Base-by-base conservation (phyloP, 768 basidiomycete genomes). In the Chiua virens region DNA sequence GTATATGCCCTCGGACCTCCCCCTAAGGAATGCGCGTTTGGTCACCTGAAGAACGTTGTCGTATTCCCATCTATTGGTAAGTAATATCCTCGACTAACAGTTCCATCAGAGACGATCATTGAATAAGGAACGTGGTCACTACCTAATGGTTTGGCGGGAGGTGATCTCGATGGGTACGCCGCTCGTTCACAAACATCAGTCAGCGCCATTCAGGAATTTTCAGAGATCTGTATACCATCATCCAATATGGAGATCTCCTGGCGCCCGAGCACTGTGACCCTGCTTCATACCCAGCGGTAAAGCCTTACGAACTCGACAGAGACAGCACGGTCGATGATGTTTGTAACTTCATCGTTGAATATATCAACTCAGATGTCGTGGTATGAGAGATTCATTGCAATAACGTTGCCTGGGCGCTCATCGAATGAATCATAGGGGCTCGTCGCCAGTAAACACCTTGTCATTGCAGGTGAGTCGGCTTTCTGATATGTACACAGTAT, bases 311-410 rank as follows among this genome's bases (percentile, higher is more conserved):
- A 4, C 66, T 85, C 20, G 59, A 58, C 13, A 69, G 77, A 17
- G 75, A 79, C 8, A 80, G 81, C 49, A 81, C 75, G 0, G 78
- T 89, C 6, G 73, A 83, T 1, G 87, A 91, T 56, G 82, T 92
- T 14, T 87, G 86, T 53, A 76, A 92, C 50, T 92, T 93, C 58
- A 73, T 93, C 21, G 82, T 90, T 14, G 83, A 92, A 58, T 93
- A 92, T 49, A 89, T 93, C 63, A 79, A 88, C 55, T 89, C 89
- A 0, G 89, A 92, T 60, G 79, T 90, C 38, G 68, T 90, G 77
- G 88, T 89, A 68, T 18, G 77, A 61, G 3, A 36, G 8, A 20
- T 17, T 8, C 2, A 4, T 30, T 28, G 34, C 18, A 44, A 13
- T 34, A 35, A 44, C 8, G 20, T 8, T n/a, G 1, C 15, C 32